These are phyloP conservation scores for Russula sp. DNA, from an alignment of 768 basidiomycete species.

Conservation along the genomic window DNA sequence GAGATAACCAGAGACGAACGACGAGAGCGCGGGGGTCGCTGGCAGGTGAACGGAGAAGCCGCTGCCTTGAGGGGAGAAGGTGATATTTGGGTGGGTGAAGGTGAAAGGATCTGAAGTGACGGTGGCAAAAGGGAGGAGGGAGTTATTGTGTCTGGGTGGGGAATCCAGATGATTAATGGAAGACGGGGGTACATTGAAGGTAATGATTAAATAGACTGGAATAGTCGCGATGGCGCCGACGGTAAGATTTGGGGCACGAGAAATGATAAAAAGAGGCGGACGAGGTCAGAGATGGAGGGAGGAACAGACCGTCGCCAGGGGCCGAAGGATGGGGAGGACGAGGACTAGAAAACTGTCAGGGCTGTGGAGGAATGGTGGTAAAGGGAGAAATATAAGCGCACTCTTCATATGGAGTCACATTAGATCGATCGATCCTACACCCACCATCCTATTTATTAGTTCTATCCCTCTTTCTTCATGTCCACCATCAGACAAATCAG, in stretches of 20 bases:
- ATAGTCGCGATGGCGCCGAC: constrained; percentile 48
- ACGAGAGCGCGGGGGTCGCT: constrained; percentile 44
- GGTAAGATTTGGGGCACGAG: constrained; percentile 29
- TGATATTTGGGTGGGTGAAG: constrained; percentile 64
- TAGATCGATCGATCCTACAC: no score
- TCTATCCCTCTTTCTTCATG: no score
- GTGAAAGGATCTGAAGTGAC: constrained; percentile 50
- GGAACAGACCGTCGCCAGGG: constrained; percentile 44
- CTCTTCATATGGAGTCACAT: no score
- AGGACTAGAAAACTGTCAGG: constrained; percentile 43
- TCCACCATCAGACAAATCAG: no score
- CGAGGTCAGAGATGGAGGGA: constrained; percentile 54
- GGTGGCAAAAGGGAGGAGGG: constrained; percentile 44
- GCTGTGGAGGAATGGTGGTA: constrained; percentile 11
- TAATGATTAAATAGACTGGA: constrained; percentile 46
- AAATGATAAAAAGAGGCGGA: constrained; percentile 54
- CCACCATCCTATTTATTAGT: no score
- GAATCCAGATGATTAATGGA: constrained; percentile 57
- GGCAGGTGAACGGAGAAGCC: constrained; percentile 47
- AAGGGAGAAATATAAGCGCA: not conserved
- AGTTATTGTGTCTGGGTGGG: constrained; percentile 26
- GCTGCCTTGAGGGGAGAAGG: constrained; percentile 48
- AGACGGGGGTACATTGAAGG: constrained; percentile 48
- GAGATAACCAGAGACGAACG: constrained; percentile 60
- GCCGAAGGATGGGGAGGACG: constrained; percentile 58